Base-by-base conservation (phyloP, 495 filamentous ascomycete species). In the Bombardia bombarda region DNA sequence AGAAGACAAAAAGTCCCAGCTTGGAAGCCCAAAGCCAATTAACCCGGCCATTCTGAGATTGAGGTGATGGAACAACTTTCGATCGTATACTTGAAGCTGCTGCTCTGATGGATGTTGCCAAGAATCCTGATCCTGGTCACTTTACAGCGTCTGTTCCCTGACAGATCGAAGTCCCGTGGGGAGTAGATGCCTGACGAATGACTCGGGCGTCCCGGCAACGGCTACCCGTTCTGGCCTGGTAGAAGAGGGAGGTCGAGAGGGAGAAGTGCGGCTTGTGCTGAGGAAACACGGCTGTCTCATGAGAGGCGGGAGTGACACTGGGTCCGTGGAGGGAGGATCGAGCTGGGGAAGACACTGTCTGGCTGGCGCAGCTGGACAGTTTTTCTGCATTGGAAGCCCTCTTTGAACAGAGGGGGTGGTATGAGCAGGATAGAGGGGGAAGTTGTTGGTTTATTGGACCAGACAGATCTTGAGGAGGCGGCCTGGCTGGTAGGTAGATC, bases 1-100 rank as follows among this genome's bases (percentile, higher is more conserved):
- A 32, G 57, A 66, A 56, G 57, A 62, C 55, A 66, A 48, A 33
- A 70, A 63, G 36, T 61, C 53, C 50, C 66, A 46, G 20, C 42
- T 45, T 24, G 63, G 67, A 49, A 63, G 52, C 42, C 51, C 32
- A 35, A 69, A 44, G 51, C 57, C 60, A 53, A 61, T 55, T 47
- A 65, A 36, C 25, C 42, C 44, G 52, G 54, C 38, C 51, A 62
- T 55, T 45, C 47, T 63, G 46, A 40, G 13, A 21, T 43, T n/a
- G n/a, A n/a, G n/a, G n/a, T n/a, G n/a, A n/a, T n/a, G 33, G 25
- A 7, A 28, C 12, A 12, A 12, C 12, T 28, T 28, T 28, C 25
- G 25, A 28, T 28, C 25, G 6, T 28, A 12, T 33, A 18, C 7
- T 18, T 16, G 13, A 14, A 14, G 32, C 2, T 14, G 16, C 16